Evolutionary conservation across 2,329 filamentous ascomycete genomes (phyloP).

Genomic region (Pestalotiopsis fici): DNA sequence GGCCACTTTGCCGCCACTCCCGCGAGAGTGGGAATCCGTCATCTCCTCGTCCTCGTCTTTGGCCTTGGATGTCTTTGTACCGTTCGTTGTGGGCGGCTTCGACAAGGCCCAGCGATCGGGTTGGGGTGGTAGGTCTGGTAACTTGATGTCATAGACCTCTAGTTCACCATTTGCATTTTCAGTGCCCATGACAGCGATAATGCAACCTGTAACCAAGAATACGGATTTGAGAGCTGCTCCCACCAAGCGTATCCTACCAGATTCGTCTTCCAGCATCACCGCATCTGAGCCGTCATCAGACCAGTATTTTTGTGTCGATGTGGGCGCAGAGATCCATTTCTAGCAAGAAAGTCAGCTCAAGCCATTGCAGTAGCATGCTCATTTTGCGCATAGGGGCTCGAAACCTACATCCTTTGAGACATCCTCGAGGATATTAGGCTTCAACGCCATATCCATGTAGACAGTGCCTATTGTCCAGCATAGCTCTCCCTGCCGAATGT

Average conservation of each 20-base stretch:
- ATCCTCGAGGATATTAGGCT: constrained; percentile 94
- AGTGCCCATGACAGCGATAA: constrained; percentile 91
- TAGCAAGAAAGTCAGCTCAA: constrained; percentile 2
- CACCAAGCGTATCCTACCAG: constrained; percentile 78
- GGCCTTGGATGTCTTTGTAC: constrained; percentile 30
- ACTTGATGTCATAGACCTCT: constrained; percentile 85
- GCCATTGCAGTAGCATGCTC: constrained; percentile 6
- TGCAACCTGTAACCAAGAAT: constrained; percentile 86
- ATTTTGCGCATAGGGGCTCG: background rate
- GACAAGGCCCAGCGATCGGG: constrained; percentile 76
- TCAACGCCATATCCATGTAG: constrained; percentile 96
- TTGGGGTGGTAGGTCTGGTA: constrained; percentile 84
- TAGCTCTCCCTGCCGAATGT: constrained; percentile 91
- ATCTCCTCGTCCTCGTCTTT: constrained; percentile 60
- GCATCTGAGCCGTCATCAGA: constrained; percentile 61
- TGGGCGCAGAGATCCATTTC: constrained; percentile 87
- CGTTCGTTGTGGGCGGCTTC: constrained; percentile 36
- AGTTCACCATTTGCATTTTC: constrained; percentile 92
- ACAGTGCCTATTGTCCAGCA: constrained; percentile 96
- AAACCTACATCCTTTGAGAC: constrained; percentile 81
- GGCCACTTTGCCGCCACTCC: constrained; percentile 63
- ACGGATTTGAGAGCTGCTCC: constrained; percentile 69
- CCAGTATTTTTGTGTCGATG: constrained; percentile 75
- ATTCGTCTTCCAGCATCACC: constrained; percentile 94
- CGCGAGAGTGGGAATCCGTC: constrained; percentile 38